Base-by-base conservation (phyloP, 495 filamentous ascomycete species). In the Choiromyces venosus region DNA sequence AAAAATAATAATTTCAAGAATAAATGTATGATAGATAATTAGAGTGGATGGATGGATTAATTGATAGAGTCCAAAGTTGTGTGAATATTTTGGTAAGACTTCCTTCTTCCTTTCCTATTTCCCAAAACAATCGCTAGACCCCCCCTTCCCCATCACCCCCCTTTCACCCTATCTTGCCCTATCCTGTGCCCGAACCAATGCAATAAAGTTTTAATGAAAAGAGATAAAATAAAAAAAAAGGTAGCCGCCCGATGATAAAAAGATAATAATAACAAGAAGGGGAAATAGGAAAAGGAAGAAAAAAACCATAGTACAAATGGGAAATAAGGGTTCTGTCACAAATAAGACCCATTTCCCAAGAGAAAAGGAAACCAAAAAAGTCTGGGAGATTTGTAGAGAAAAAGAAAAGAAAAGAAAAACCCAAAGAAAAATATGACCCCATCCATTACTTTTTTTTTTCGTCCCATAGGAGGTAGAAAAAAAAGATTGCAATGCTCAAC, bases 261-360 rank as follows among this genome's bases (percentile, higher is more conserved):
- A 9, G 46, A 29, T 61, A 61, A 61, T 61, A 61, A 29, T 29
- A 2, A 61, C 52, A 61, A 61, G n/a, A 56, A 56, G 52, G 52
- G 52, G 42, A 6, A 6, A 12, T 3, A 29, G 29, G 16, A 61
- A 29, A 14, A 2, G 42, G 4, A 6, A 12, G 4, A 29, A 61
- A 29, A 61, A 29, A 14, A 2, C 52, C 52, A 61, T 61, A 61
- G 19, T 61, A 61, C 52, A 61, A 25, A 29, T 61, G 52, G 52
- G n/a, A 61, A 61, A 61, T 61, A 61, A 61, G 52, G 52, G 52
- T 61, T 61, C 52, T 29, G 52, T 61, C 14, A 61, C 25, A 61
- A 61, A 61, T 61, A 61, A 61, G 52, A 61, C 52, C 52, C 52
- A 61, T 61, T 61, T 61, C 52, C 52, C 52, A 61, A 61, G 52